phyloP scores from a whole-genome alignment of 2,329 filamentous ascomycete species.

The Emericellopsis atlantica region DNA sequence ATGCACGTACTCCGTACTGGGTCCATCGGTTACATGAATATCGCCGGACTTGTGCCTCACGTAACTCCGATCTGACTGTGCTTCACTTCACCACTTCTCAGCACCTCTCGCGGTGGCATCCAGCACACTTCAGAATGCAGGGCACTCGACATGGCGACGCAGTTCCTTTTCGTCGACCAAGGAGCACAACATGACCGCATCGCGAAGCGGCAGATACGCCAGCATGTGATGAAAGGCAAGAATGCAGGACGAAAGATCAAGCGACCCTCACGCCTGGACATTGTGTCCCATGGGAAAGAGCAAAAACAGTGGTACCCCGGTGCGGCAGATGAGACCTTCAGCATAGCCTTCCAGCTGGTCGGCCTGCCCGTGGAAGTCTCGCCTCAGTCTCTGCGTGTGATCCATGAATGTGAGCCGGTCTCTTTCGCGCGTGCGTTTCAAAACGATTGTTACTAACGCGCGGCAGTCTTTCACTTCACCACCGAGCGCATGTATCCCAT shows the following conservation, averaged over 20 bases:
- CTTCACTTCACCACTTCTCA: too few species aligned
- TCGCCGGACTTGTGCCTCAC: too few species aligned
- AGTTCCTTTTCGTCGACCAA: background rate
- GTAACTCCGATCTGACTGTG: too few species aligned
- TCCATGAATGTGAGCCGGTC: slow-evolving; percentile 5
- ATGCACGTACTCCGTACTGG: too few species aligned
- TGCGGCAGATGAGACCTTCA: background rate
- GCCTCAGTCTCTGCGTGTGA: slow-evolving; percentile 2
- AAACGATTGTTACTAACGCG: too few species aligned
- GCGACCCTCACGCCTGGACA: slow-evolving; percentile 6
- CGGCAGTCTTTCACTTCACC: slow-evolving; percentile 1
- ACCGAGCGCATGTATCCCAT: slow-evolving; percentile 5
- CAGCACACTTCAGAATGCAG: too few species aligned
- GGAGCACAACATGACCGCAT: background rate
- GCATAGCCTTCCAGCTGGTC: slow-evolving; percentile 1
- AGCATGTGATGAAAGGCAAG: slow-evolving; percentile 11
- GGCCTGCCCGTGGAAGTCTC: slow-evolving; percentile 3
- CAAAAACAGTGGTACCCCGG: background rate
- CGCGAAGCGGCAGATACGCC: slow-evolving; percentile 10
- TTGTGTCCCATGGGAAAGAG: background rate
- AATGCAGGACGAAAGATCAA: slow-evolving; percentile 9
- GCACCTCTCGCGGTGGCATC: too few species aligned
- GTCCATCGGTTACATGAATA: too few species aligned
- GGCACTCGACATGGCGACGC: background rate
- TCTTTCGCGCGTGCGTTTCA: too few species aligned